Base-by-base conservation (phyloP, 108 stramenopile species). In the Skeletonema tropicum region DNA sequence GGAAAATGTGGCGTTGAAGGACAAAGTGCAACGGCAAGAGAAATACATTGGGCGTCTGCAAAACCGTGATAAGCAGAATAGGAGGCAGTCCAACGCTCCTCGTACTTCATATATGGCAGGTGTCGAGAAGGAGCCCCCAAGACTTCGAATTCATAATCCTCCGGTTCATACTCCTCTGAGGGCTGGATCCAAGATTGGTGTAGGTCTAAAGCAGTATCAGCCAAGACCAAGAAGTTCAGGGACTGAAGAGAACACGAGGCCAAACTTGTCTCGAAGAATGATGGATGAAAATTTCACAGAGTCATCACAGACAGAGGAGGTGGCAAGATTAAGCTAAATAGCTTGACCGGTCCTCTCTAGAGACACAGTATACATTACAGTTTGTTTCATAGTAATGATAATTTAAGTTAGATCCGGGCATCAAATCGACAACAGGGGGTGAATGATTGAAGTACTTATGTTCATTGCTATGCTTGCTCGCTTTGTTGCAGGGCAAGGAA, bases 31-130 rank as follows among this genome's bases (percentile, higher is more conserved):
- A 49, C 21, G 71, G 38, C 71, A 72, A 60, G 71, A 79, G 41
- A 72, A 79, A 21, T 79, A 79, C 49, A 79, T 79, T 55, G 71
- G 33, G 11, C 57, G 64, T 63, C 55, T 79, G 25, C 78, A 79
- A 35, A 62, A 76, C 48, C 46, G 46, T 15, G 64, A 78, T 41
- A 79, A 79, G 39, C 64, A 66, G 39, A 63, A 79, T 25, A 36
- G 73, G 49, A 7, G 52, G 52, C 52, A 55, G 52, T 25, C 52
- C 23, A 55, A 55, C 0, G 52, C 52, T 21, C 52, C 52, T 23
- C 52, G 52, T 55, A 23, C 52, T 55, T 55, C 52, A 17, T 55
- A 55, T 23, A 55, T 55, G 52, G 52, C 52, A 9, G 52, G 52
- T 55, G 19, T 55, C 23, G 52, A 55, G 52, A 55, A 55, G 23